These are phyloP conservation scores for Xenoacremonium recifei DNA, from an alignment of 2,329 filamentous ascomycete genomes.

Conservation along the genomic window DNA sequence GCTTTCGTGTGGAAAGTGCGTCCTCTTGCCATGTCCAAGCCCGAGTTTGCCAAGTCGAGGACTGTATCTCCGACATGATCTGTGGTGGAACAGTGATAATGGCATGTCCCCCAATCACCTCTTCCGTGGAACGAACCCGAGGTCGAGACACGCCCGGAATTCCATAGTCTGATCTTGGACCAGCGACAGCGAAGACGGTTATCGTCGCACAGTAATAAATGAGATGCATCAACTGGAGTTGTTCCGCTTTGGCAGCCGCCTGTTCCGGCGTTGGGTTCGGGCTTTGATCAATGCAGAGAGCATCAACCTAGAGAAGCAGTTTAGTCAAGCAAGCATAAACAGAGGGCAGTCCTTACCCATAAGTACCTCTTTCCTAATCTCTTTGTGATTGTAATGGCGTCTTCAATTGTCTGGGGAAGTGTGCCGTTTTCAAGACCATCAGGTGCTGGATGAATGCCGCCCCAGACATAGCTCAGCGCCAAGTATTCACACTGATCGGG, in stretches of 20 bases:
- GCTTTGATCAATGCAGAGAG: conserved; percentile 5
- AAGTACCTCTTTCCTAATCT: conserved; percentile 3
- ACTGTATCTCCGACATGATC: neutral
- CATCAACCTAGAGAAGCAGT: conserved; percentile 1
- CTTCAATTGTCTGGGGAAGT: conserved; percentile 6
- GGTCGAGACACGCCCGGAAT: neutral
- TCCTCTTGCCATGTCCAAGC: conserved; percentile 8
- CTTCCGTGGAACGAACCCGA: neutral
- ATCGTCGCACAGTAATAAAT: conserved; percentile 3
- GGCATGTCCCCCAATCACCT: neutral
- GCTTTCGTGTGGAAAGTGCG: neutral
- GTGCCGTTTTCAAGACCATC: neutral
- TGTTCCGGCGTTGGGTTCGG: conserved; percentile 2
- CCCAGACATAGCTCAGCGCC: conserved; percentile 12
- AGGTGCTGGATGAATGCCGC: neutral
- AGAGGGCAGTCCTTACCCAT: neutral
- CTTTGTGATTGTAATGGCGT: conserved; percentile 4
- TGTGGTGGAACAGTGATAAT: neutral
- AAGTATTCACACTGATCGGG: conserved; percentile 4
- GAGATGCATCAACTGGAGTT: conserved; percentile 4
- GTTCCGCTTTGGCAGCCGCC: neutral
- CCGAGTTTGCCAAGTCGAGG: neutral
- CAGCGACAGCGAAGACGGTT: neutral
- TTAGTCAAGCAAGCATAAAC: neutral
- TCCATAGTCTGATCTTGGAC: neutral